Conservation (phyloP, 179 eudicot genomes). For the Patellifolia procumbens region DNA sequence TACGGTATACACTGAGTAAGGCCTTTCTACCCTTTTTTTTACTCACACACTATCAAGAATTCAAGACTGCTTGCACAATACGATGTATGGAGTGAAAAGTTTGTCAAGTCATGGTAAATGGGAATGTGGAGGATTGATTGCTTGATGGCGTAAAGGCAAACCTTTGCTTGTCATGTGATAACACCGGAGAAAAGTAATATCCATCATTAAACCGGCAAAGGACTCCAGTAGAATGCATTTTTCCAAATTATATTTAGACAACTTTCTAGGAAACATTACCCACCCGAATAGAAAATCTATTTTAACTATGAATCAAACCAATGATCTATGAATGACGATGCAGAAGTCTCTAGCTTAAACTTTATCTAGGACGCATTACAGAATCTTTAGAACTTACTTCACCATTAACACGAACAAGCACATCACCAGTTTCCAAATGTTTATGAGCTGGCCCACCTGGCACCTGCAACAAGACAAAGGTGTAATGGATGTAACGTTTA, state of each 20-base stretch:
- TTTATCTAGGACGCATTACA: not conserved
- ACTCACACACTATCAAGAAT: not conserved
- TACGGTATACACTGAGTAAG: not conserved
- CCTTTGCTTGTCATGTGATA: not conserved
- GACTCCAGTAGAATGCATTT: not conserved
- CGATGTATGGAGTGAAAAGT: too few species aligned
- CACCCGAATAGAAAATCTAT: not conserved
- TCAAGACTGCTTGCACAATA: not conserved
- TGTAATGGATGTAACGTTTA: not conserved
- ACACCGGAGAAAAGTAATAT: not conserved
- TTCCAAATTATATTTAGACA: constrained; percentile 1
- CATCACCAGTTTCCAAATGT: constrained; percentile 95
- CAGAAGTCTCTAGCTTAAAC: not conserved
- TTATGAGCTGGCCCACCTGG: constrained; percentile 95
- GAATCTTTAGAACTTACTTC: constrained; percentile 49
- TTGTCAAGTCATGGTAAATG: too few species aligned
- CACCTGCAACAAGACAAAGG: constrained; percentile 53
- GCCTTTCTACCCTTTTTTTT: not conserved
- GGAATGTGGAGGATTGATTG: too few species aligned
- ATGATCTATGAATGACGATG: constrained; percentile 2
- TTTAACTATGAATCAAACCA: not conserved
- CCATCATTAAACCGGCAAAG: not conserved
- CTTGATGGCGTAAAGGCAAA: not conserved
- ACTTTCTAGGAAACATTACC: not conserved
- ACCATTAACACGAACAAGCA: constrained; percentile 80